Evolutionary conservation across 2,329 filamentous ascomycete species (phyloP), one percentile per base, ranked within the genome.

Genomic region (Raffaelea arxii): DNA sequence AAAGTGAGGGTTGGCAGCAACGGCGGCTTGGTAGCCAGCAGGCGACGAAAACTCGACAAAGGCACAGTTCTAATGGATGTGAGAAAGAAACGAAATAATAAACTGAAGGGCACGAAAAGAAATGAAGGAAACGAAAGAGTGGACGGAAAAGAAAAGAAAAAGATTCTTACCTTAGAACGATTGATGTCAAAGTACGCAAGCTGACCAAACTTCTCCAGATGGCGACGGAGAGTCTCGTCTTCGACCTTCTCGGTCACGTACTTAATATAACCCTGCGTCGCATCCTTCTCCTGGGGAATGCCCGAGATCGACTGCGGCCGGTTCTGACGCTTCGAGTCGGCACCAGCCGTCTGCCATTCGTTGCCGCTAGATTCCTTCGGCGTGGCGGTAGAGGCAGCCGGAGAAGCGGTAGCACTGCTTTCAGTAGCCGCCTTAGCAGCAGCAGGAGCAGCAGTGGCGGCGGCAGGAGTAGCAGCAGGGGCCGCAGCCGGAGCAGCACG

Each of bases 231-330:
- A 41, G 87, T 78, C 36, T 80, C 77, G 14, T 81, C 76, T 61
- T 86, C 78, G 44, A 98, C 82, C 68, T 89, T 90, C 27, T 94
- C 89, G 43, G 82, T 91, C 43, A 97, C 91, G 58, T 91, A 94
- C 74, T 95, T 95, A 65, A 98, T 88, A 65, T 96, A 97, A 19
- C 85, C 92, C 55, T 89, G 78, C 46, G 82, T 82, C 51, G 79
- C 79, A 52, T 91, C 84, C 59, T 87, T 84, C 59, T 90, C 85
- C 41, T 69, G 62, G n/a, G 69, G 65, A 23, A 72, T 64, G 43
- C 71, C 71, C 47, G 79, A 72, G 56, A 79, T 72, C 46, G 81
- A 78, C 64, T 86, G 83, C 44, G 77, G 78, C 53, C 87, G 80
- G 58, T 82, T 83, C 63, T 92, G 86, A 61, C 87, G 82, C 74